These are phyloP conservation scores for Chloromonas sp. DNA, from an alignment of 163 green algal genomes.

Conservation along the genomic window DNA sequence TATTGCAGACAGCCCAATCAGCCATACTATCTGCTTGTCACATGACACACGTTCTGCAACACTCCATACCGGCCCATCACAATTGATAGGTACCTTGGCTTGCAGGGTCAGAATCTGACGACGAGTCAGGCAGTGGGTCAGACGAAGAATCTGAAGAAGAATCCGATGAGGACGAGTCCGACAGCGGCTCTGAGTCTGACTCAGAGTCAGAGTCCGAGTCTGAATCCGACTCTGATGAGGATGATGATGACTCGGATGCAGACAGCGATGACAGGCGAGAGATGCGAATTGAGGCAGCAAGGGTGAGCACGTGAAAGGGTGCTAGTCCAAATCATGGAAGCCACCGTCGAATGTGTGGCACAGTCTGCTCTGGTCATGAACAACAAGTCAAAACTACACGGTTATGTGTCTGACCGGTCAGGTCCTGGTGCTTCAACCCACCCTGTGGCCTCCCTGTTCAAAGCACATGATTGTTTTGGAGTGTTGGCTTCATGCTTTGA, in stretches of 20 bases:
- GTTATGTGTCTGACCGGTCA: no score
- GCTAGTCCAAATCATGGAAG: no score
- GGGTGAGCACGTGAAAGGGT: conserved; percentile 18
- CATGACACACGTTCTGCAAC: no score
- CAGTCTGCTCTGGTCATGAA: no score
- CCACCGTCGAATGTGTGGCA: no score
- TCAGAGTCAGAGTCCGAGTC: conserved; percentile 16
- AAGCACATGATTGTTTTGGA: background rate
- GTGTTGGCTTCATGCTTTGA: background rate
- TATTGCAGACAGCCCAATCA: no score
- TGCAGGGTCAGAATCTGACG: conserved; percentile 3
- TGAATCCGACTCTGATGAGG: conserved; percentile 25
- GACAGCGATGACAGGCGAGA: conserved; percentile 72
- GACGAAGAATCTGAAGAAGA: conserved; percentile 35
- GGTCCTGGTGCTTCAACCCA: no score
- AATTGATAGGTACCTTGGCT: background rate
- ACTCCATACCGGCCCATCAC: background rate
- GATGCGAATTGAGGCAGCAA: conserved; percentile 55
- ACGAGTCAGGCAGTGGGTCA: conserved; percentile 12
- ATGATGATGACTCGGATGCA: conserved; percentile 30
- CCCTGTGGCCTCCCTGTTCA: no score
- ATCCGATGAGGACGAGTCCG: conserved; percentile 27
- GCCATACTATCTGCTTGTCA: no score
- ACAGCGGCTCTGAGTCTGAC: conserved; percentile 37
- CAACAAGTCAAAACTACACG: no score